Base-by-base conservation (phyloP, 768 basidiomycete genomes). In the Mycena epipterygia region DNA sequence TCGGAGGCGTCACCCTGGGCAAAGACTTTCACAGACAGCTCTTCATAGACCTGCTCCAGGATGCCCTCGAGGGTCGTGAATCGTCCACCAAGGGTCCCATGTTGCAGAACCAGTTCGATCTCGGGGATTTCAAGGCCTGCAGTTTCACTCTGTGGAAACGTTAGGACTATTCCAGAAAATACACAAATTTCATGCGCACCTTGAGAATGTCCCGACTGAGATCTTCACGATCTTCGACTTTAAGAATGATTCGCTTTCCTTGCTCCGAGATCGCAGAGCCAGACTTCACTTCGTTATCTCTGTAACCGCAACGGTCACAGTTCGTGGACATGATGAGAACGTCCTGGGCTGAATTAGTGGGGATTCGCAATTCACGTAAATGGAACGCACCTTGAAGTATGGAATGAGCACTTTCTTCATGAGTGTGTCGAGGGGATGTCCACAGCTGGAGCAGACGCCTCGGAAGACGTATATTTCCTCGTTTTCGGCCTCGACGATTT, bases 21-120 rank as follows among this genome's bases (percentile, higher is more conserved):
- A 77, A 97, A 91, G 16, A 93, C 90, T 77, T 98, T 98, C 69
- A 93, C 91, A 32, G 92, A 92, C 13, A 99, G 89, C 78, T 99
- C 97, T 70, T 97, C 96, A 83, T 97, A 96, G 2, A 99, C 88
- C 77, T 99, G 98, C 67, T 94, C 89, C 39, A 99, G 86, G 63
- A 99, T 92, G 25, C 98, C 98, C 81, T 99, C 98, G 25, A 99
- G 86, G 0, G 98, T 99, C 0, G 98, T 99, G 84, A 99, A 99
- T 13, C 98, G 89, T 12, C 98, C 98, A 16, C 98, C 98, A 4
- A 99, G 89, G 0, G 98, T 99, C 6, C 98, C 98, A 21, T 95
- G 91, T 48, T 95, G 92, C 7, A 99, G 89, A 14, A 91, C 89
- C 11, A 99, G 91, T 60, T 98, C 95, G 72, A 99, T 98, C 77